phyloP scores from a whole-genome alignment of 129 eudicot species.

The Chrysanthemum seticuspe region DNA sequence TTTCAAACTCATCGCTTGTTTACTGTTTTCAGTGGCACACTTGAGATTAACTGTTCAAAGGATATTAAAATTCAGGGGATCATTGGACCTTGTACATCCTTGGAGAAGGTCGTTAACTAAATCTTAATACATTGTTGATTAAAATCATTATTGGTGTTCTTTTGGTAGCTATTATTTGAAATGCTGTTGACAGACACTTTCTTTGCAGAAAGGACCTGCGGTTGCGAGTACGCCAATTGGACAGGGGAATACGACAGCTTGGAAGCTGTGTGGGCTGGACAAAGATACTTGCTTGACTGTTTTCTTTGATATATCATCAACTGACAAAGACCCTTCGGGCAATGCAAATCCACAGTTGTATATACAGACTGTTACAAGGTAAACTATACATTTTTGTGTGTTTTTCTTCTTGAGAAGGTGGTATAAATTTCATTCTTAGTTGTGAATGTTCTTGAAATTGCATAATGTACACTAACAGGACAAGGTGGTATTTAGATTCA shows the following conservation, averaged over 20 bases:
- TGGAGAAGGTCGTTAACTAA: constrained; percentile 71
- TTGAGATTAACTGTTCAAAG: constrained; percentile 87
- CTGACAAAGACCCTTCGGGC: too few species aligned
- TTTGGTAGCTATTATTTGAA: not conserved
- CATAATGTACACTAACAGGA: too few species aligned
- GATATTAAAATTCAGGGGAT: constrained; percentile 89
- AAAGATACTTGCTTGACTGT: too few species aligned
- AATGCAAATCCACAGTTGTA: too few species aligned
- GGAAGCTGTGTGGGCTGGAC: too few species aligned
- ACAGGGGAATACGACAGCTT: constrained; percentile 55
- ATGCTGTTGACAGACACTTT: constrained; percentile 32
- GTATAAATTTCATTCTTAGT: too few species aligned
- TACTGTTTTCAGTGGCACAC: constrained; percentile 64
- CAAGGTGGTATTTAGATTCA: too few species aligned
- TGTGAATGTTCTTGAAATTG: too few species aligned
- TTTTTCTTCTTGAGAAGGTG: too few species aligned
- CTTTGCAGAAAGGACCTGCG: constrained; percentile 61
- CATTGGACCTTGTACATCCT: constrained; percentile 92
- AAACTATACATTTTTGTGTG: too few species aligned
- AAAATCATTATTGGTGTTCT: not conserved
- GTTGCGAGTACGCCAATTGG: constrained; percentile 69
- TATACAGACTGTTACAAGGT: too few species aligned
- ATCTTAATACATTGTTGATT: not conserved
- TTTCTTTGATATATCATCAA: too few species aligned
- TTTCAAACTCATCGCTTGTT: constrained; percentile 21